A percentile compares a stretch with the other conserved stretches of the same genome.
Conservation (phyloP, 768 basidiomycete genomes). For the Saitozyma podzolica region DNA sequence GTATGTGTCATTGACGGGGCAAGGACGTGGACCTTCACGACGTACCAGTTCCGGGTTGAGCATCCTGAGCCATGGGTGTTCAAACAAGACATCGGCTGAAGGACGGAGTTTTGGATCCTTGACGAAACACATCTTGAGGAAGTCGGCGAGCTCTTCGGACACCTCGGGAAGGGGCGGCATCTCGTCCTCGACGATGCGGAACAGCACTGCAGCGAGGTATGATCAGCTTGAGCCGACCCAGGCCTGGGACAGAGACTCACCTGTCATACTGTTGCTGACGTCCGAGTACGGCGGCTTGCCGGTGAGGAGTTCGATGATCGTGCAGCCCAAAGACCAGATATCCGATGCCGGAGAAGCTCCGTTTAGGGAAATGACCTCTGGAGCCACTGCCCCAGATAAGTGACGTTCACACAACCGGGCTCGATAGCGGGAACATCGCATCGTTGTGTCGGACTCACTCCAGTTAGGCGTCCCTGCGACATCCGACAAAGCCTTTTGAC, state of each 20-base stretch:
- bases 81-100: conserved; percentile 76
- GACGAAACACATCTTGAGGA: conserved; percentile 81
- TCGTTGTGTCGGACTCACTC: conserved; percentile 59
- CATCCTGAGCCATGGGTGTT: conserved; percentile 85
- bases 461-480: conserved; percentile 87
- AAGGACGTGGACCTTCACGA: background rate
- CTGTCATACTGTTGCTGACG: conserved; percentile 84
- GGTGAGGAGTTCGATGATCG: conserved; percentile 88
- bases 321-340: conserved; percentile 75
- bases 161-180: conserved; percentile 81
- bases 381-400: conserved; percentile 65
- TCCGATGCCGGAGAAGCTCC: conserved; percentile 66
- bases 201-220: conserved; percentile 71
- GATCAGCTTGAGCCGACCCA: background rate
- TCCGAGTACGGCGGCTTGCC: conserved; percentile 90
- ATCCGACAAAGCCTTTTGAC: conserved; percentile 57
- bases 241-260: conserved; percentile 54
- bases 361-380: conserved; percentile 93
- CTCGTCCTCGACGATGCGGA: conserved; percentile 91
- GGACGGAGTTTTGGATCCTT: conserved; percentile 85
- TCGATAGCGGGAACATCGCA: too few relatives aligned
- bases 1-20: too few relatives aligned
- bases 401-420: too few relatives aligned
- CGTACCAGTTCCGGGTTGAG: conserved; percentile 77
- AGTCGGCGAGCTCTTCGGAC: conserved; percentile 71